Conservation (phyloP, 2,329 filamentous ascomycete species). For the Dichotomopilus funicola region DNA sequence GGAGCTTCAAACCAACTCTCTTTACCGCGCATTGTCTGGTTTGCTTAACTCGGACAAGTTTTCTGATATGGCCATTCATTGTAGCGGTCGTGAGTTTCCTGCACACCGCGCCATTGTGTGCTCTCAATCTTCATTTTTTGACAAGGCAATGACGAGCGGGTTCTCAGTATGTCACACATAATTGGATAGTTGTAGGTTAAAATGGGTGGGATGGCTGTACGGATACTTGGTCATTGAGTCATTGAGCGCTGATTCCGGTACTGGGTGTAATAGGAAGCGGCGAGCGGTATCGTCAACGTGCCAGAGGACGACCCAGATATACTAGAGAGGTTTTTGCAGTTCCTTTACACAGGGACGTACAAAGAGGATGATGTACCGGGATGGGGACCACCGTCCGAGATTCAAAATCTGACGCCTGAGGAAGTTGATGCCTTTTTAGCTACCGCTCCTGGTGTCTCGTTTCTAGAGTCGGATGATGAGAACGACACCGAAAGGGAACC, state of each 20-base stretch:
- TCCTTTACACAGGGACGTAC: conserved; percentile 24
- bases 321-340: conserved; percentile 27
- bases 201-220: too few relatives aligned
- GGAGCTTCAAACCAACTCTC: background rate
- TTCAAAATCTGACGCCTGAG: conserved; percentile 3
- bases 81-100: conserved; percentile 26
- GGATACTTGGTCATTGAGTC: too few relatives aligned
- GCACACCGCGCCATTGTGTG: conserved; percentile 32
- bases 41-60: conserved; percentile 18
- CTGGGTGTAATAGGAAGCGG: conserved; percentile 15
- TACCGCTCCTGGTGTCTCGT: background rate
- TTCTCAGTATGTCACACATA: conserved; percentile 25
- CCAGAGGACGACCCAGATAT: conserved; percentile 27
- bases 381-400: background rate
- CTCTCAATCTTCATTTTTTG: conserved; percentile 31
- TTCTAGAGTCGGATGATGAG: background rate
- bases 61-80: conserved; percentile 31
- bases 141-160: conserved; percentile 21
- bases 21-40: background rate
- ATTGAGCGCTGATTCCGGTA: background rate
- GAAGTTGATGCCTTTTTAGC: background rate
- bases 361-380: conserved; percentile 1
- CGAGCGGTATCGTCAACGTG: conserved; percentile 19
- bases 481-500: background rate
- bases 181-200: too few relatives aligned